Evolutionary conservation across 306 rosid genomes (phyloP).

Genomic region (Gillenia trifoliata): DNA sequence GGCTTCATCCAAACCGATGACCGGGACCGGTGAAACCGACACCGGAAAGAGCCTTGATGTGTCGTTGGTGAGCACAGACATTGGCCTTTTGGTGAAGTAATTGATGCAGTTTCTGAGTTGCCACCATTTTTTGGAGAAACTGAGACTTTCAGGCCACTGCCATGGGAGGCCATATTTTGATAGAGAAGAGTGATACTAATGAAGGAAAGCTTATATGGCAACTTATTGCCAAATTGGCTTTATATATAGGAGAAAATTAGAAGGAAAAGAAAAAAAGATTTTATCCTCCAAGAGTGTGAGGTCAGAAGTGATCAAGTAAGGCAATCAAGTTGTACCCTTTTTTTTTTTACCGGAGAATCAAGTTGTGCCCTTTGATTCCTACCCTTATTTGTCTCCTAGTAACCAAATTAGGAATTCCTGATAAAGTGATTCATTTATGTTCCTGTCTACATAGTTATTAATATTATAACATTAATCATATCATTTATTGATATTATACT

Average conservation of each 20-base stretch:
- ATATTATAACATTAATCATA: too few species aligned
- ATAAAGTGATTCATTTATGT: too few species aligned
- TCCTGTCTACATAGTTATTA: too few species aligned
- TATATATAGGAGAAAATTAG: background rate
- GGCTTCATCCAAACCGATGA: conserved; percentile 51
- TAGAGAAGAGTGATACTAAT: background rate
- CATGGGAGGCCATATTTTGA: conserved; percentile 47
- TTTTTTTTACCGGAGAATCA: too few species aligned
- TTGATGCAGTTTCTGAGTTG: conserved; percentile 21
- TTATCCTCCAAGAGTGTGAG: conserved; percentile 6
- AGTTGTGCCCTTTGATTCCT: background rate
- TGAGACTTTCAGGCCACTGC: conserved; percentile 28
- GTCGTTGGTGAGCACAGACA: conserved; percentile 90
- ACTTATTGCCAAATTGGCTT: background rate
- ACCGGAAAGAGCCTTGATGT: conserved; percentile 83
- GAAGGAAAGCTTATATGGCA: background rate
- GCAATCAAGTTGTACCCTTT: background rate
- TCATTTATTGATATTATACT: too few species aligned
- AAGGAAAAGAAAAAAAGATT: background rate
- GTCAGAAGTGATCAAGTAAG: conserved; percentile 7
- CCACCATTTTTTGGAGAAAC: conserved; percentile 52
- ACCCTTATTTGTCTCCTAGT: background rate
- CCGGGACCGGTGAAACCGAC: conserved; percentile 64
- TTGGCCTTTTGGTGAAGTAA: conserved; percentile 46
- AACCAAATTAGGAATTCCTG: too few species aligned